Evolutionary conservation across 106 monocot species (phyloP), one percentile per base, ranked within the genome.

Genomic region (Apostasia shenzhenica): DNA sequence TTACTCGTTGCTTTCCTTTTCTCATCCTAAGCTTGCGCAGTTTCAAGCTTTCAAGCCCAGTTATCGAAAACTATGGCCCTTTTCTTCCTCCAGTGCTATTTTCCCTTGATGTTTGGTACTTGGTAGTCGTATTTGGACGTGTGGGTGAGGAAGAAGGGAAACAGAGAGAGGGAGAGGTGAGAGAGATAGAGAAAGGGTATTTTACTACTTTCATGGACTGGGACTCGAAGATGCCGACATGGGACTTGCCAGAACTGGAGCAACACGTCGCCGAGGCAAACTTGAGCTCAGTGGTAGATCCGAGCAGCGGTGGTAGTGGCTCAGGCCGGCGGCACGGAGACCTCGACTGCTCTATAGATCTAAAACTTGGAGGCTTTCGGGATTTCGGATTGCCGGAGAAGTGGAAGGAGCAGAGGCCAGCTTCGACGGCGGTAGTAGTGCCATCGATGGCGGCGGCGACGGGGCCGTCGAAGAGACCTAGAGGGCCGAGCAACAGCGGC

Each of bases 201-300:
- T 9, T 2, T n/a, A 45, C 70, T 66, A 43, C 41, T 58, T 63
- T 75, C 41, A 92, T 88, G 88, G 92, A 85, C 40, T 88, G 87
- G 91, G 80, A 84, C 11, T 59, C 70, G 73, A 87, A 91, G 78
- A 82, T 82, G 68, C 73, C 84, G 14, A 55, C 85, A 45, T 85
- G 84, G 87, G 91, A 88, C 45, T 67, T 85, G 6, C 37, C 77
- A 6, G 92, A 92, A 59, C 64, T 88, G 57, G 80, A 80, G 59
- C 67, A 54, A 8, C 74, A 72, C 44, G 45, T 69, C 9, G 78
- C 68, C 6, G 78, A 77, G n/a, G 73, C 63, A 56, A 59, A 59
- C 72, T 61, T 73, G n/a, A 77, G 75, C 14, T 59, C 68, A 10
- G 64, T 65, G 40, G 59, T 72, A 6, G 50, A 71, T 9, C 48